Evolutionary conservation across 1,139 yeast genomes (phyloP).

Genomic region (Candida frijolesensis): DNA sequence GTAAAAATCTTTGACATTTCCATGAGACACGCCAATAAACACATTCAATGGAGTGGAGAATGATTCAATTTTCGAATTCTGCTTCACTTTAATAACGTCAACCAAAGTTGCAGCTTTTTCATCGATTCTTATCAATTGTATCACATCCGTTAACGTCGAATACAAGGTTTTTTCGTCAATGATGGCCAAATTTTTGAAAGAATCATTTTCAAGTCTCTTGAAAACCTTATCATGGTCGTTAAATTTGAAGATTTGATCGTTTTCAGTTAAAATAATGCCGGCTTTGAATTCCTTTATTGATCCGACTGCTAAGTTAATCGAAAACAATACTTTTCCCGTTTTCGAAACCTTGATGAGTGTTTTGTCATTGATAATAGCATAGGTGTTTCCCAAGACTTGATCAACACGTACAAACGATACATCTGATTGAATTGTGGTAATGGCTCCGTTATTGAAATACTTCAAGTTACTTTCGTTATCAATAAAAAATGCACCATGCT

Average conservation of each 20-base stretch:
- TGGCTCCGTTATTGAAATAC: constrained; percentile 6
- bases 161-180: constrained; percentile 16
- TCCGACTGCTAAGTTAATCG: constrained; percentile 11
- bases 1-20: constrained; percentile 19
- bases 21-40: constrained; percentile 15
- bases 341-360: constrained; percentile 15
- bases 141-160: constrained; percentile 8
- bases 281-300: constrained; percentile 22
- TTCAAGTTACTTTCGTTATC: constrained; percentile 18
- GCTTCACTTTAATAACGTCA: constrained; percentile 8
- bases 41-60: constrained; percentile 22
- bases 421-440: constrained; percentile 5
- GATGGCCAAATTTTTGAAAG: constrained; percentile 14
- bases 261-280: constrained; percentile 21
- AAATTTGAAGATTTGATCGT: constrained; percentile 21
- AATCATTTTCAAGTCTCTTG: constrained; percentile 14
- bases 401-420: constrained; percentile 11
- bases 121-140: constrained; percentile 12
- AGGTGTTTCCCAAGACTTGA: constrained; percentile 14
- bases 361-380: constrained; percentile 17
- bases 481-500: constrained; percentile 22
- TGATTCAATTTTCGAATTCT: constrained; percentile 11
- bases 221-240: constrained; percentile 10
- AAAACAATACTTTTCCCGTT: constrained; percentile 9
- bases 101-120: constrained; percentile 9